Evolutionary conservation across 179 eudicot species (phyloP), one percentile per base, ranked within the genome.

Genomic region (Actinidia chinensis): DNA sequence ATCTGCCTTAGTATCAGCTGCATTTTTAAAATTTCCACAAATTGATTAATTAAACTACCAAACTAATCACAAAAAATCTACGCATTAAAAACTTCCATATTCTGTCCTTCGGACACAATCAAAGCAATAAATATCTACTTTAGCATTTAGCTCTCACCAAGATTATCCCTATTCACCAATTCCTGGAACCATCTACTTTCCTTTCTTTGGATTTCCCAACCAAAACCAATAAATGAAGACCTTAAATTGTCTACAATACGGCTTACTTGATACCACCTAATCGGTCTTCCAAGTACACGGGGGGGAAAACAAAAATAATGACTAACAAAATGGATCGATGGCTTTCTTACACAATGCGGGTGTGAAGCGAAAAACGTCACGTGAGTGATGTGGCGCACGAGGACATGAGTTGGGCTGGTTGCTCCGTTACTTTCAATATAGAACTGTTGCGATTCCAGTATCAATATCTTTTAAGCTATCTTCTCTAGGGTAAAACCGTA

Each of bases 1-100:
- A 91, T 96, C 98, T 65, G 87, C 87, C 83, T 96, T 94, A 60
- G 84, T 79, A 85, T 96, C 99, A 88, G 98, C 99, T 96, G 89
- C 78, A 86, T 55, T 79, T 15, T 15, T 65, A 80, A 58, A 59
- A 43, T 12, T 20, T 20, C 65, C 47, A 81, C 28, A 42, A 61
- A 23, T 44, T 76, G 44, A 71, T 36, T 51, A 72, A 52, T 28
- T 46, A 72, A 28, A 72, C 51, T 40, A 73, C 50, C 40, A 36
- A 17, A 13, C 54, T 36, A 54, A 50, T 70, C 67, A 70, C 20
- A 33, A 15, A 51, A 23, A 61, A 46, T 47, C 18, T 46, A n/a
- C 59, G 6, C 50, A 17, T n/a, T 40, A 43, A 78, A 48, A 43
- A 42, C 11, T 67, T 43, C 43, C 4, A 9, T 43, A 67, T 6